Conservation (phyloP, 176 grass and related monocot species). For the Saccharum officinarum region DNA sequence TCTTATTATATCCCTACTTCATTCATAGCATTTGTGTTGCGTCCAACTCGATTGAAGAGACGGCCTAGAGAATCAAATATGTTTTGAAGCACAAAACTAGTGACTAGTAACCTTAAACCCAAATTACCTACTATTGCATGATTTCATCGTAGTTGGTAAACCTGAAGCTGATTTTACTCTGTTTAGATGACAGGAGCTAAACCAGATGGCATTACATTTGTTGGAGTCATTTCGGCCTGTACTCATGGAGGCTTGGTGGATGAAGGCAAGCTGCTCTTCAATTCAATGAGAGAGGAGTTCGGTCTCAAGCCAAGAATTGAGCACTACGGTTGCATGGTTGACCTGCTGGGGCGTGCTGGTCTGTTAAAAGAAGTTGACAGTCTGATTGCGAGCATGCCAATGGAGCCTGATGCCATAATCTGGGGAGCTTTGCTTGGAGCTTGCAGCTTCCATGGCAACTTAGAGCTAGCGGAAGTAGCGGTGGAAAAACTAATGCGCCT, state of each 20-base stretch:
- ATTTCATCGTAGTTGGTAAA: not conserved
- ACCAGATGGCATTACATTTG: constrained; percentile 70
- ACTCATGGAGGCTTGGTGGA: constrained; percentile 75
- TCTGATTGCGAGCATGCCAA: constrained; percentile 61
- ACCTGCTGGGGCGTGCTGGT: constrained; percentile 68
- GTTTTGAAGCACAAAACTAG: not conserved
- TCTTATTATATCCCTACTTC: not conserved
- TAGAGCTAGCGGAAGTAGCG: constrained; percentile 59
- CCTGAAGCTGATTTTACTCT: constrained; percentile 21
- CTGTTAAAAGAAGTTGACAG: constrained; percentile 56
- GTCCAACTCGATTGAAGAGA: not conserved
- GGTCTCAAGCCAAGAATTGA: constrained; percentile 54
- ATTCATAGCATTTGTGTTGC: not conserved
- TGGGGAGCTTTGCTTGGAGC: constrained; percentile 75
- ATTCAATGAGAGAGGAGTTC: constrained; percentile 51
- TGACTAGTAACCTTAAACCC: not conserved
- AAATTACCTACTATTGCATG: not conserved
- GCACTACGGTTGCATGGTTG: constrained; percentile 76
- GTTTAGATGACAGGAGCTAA: constrained; percentile 46
- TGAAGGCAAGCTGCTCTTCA: constrained; percentile 59
- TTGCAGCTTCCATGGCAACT: constrained; percentile 69
- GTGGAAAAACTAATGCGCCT: constrained; percentile 39
- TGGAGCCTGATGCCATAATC: constrained; percentile 69
- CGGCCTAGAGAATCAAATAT: no score
- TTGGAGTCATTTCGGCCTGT: constrained; percentile 68